These are phyloP conservation scores for Blastobotrys proliferans DNA, from an alignment of 1,139 yeast genomes.

Conservation along the genomic window DNA sequence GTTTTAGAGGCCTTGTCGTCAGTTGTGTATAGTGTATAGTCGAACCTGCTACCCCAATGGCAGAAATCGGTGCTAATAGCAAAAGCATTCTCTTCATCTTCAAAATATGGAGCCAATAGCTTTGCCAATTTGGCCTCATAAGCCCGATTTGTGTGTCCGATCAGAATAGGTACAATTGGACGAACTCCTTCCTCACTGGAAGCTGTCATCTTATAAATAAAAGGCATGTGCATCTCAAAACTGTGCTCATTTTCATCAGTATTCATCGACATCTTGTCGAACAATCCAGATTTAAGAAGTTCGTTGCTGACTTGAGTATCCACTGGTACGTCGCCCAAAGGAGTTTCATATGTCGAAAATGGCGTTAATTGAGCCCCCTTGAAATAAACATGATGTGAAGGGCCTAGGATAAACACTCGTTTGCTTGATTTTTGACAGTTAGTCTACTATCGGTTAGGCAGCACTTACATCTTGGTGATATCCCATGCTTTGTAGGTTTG, in stretches of 20 bases:
- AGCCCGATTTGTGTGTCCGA: constrained; percentile 55
- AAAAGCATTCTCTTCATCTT: constrained; percentile 59
- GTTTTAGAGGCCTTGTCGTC: constrained; percentile 18
- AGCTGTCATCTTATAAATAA: constrained; percentile 47
- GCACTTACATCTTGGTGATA: constrained; percentile 39
- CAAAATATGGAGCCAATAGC: constrained; percentile 51
- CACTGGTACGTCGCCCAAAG: constrained; percentile 69
- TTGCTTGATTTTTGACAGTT: constrained; percentile 34
- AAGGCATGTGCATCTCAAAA: constrained; percentile 92
- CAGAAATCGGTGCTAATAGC: constrained; percentile 89
- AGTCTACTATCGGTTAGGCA: neutral
- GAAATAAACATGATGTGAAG: constrained; percentile 90
- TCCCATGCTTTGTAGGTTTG: constrained; percentile 76
- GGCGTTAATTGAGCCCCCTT: constrained; percentile 53
- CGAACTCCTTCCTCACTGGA: constrained; percentile 30
- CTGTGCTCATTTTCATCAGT: constrained; percentile 87
- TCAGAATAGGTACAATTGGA: constrained; percentile 71
- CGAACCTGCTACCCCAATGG: constrained; percentile 89
- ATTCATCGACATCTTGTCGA: constrained; percentile 53
- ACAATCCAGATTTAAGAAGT: constrained; percentile 38
- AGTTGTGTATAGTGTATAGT: constrained; percentile 57
- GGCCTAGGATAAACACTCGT: constrained; percentile 80
- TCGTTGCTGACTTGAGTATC: constrained; percentile 44
- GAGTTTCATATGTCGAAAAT: constrained; percentile 65
- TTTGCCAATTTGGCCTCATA: constrained; percentile 47